phyloP scores from a whole-genome alignment of 139 green algal genomes.

The Closterium sp. region DNA sequence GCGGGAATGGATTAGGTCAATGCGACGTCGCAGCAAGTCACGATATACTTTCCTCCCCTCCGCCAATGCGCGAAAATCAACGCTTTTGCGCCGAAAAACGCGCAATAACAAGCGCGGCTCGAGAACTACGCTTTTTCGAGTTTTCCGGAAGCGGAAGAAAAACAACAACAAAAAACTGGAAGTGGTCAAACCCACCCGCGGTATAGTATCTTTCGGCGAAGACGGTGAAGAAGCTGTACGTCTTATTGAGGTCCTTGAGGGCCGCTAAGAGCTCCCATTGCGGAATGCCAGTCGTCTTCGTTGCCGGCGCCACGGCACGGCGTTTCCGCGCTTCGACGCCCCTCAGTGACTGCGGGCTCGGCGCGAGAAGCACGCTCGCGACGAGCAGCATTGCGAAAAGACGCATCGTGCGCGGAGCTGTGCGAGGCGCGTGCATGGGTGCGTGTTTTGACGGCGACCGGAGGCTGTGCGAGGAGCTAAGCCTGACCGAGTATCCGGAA shows the following conservation, averaged over 20 bases:
- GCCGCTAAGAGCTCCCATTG: not conserved
- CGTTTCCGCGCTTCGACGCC: not conserved
- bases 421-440: too few relatives aligned
- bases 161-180: too few relatives aligned
- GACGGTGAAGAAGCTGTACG: not conserved
- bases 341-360: not conserved
- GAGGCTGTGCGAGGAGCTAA: too few relatives aligned
- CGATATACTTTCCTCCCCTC: not conserved
- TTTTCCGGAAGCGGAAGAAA: too few relatives aligned
- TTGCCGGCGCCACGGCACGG: not conserved
- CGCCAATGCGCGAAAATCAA: not conserved
- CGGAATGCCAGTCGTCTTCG: not conserved
- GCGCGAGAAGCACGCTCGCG: not conserved
- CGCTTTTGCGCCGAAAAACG: not conserved
- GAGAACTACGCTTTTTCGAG: not conserved
- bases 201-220: not conserved
- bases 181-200: not conserved
- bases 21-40: not conserved
- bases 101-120: not conserved
- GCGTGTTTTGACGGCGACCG: too few relatives aligned
- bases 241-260: not conserved
- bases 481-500: too few relatives aligned
- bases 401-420: too few relatives aligned
- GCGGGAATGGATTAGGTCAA: not conserved
- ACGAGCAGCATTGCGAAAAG: not conserved